phyloP scores from a whole-genome alignment of 1,139 yeast genomes.

The Geotrichum citri-aurantii region DNA sequence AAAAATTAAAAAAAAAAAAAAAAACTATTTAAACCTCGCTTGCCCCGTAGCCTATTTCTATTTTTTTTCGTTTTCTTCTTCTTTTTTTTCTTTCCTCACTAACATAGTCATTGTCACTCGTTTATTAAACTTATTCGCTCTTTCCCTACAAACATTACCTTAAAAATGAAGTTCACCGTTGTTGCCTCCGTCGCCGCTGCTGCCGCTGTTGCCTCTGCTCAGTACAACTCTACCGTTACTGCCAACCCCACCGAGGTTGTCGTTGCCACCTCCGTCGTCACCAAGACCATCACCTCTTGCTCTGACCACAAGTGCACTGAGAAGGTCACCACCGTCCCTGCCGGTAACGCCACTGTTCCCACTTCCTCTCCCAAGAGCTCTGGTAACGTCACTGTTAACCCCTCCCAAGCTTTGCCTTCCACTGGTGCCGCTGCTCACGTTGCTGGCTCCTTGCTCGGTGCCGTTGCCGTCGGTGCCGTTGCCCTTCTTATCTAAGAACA shows the following conservation, averaged over 20 bases:
- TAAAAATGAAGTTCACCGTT: constrained; percentile 34
- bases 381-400: constrained; percentile 13
- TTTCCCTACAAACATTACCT: background rate
- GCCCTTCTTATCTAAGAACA: constrained; percentile 25
- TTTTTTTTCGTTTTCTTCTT: background rate
- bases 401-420: constrained; percentile 15
- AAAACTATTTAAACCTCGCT: background rate
- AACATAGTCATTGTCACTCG: constrained; percentile 18
- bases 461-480: constrained; percentile 24
- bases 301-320: constrained; percentile 9
- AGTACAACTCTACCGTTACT: constrained; percentile 21
- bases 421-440: constrained; percentile 28
- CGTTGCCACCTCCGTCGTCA: constrained; percentile 15
- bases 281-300: constrained; percentile 14
- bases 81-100: background rate
- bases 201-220: constrained; percentile 26
- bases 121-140: constrained; percentile 17
- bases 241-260: constrained; percentile 23
- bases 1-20: background rate
- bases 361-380: constrained; percentile 5
- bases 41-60: background rate
- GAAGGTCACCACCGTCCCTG: background rate
- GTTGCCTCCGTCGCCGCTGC: constrained; percentile 29
- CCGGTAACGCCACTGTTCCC: constrained; percentile 8
- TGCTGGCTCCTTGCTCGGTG: constrained; percentile 28